These are phyloP conservation scores for Russula ochroleuca DNA, from an alignment of 768 basidiomycete genomes.

Conservation along the genomic window DNA sequence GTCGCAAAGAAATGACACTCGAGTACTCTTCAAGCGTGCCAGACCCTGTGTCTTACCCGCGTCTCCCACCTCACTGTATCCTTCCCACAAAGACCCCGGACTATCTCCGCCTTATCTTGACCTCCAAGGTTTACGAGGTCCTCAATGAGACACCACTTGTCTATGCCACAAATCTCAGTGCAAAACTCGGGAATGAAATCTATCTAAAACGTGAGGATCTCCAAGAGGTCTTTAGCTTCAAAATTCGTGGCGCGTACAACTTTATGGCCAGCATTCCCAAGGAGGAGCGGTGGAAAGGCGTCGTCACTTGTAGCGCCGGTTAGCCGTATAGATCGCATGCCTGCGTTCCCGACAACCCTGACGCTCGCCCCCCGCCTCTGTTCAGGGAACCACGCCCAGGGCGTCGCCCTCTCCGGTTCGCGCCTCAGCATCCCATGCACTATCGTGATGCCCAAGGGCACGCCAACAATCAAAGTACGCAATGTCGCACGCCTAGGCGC, in stretches of 20 bases:
- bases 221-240: conserved; percentile 98
- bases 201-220: conserved; percentile 97
- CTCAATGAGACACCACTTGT: conserved; percentile 88
- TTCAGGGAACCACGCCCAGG: conserved; percentile 96
- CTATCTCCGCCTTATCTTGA: conserved; percentile 83
- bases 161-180: conserved; percentile 78
- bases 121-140: conserved; percentile 87
- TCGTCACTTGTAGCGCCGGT: conserved; percentile 98
- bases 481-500: conserved; percentile 95
- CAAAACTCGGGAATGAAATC: conserved; percentile 86
- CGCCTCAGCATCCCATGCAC: conserved; percentile 89
- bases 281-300: conserved; percentile 95
- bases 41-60: conserved; percentile 59
- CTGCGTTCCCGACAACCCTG: conserved; percentile 11
- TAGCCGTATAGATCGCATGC: conserved; percentile 36
- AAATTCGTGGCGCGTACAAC: conserved; percentile 97
- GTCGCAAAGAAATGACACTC: conserved; percentile 47
- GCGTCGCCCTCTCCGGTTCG: conserved; percentile 91
- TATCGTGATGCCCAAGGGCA: conserved; percentile 97
- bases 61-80: conserved; percentile 61
- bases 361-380: conserved; percentile 9
- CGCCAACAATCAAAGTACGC: conserved; percentile 92
- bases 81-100: conserved; percentile 70
- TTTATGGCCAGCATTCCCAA: conserved; percentile 88
- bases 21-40: conserved; percentile 71